Percentiles rank a stretch among this genome's conserved stretches.
Conservation (phyloP, 805 yeast species). For the Saccharomycopsis schoenii region DNA sequence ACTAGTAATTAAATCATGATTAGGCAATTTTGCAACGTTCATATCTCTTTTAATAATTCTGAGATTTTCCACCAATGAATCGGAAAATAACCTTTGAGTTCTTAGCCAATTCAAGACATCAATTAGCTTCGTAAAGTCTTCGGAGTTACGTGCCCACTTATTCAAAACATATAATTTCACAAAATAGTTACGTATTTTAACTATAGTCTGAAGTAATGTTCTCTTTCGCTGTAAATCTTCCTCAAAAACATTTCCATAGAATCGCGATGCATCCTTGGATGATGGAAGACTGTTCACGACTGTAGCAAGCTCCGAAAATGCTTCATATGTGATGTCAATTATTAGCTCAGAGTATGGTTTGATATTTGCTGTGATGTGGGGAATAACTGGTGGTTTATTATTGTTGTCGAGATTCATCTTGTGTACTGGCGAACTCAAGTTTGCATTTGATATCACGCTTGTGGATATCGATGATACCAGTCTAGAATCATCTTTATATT, state of each 20-base stretch:
- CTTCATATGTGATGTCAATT: slow-evolving; percentile 9
- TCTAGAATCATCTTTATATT: background rate
- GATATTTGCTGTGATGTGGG: slow-evolving; percentile 15
- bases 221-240: slow-evolving; percentile 34
- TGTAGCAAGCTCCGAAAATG: slow-evolving; percentile 10
- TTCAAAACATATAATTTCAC: slow-evolving; percentile 75
- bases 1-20: slow-evolving; percentile 83
- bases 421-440: background rate
- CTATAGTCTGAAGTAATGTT: slow-evolving; percentile 55
- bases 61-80: slow-evolving; percentile 46
- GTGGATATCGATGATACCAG: background rate
- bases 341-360: slow-evolving; percentile 15
- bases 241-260: slow-evolving; percentile 16
- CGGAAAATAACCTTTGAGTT: slow-evolving; percentile 64
- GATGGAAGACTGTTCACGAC: slow-evolving; percentile 12
- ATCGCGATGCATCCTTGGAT: slow-evolving; percentile 11
- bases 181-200: slow-evolving; percentile 71
- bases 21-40: slow-evolving; percentile 67
- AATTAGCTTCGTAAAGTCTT: slow-evolving; percentile 63
- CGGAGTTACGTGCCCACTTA: slow-evolving; percentile 75
- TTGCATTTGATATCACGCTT: background rate
- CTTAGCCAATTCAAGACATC: slow-evolving; percentile 85
- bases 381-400: slow-evolving; percentile 8
- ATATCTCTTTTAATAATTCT: slow-evolving; percentile 14
- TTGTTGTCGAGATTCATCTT: background rate